Evolutionary conservation across 768 basidiomycete species (phyloP).

Genomic region (Cystobasidium tubakii): DNA sequence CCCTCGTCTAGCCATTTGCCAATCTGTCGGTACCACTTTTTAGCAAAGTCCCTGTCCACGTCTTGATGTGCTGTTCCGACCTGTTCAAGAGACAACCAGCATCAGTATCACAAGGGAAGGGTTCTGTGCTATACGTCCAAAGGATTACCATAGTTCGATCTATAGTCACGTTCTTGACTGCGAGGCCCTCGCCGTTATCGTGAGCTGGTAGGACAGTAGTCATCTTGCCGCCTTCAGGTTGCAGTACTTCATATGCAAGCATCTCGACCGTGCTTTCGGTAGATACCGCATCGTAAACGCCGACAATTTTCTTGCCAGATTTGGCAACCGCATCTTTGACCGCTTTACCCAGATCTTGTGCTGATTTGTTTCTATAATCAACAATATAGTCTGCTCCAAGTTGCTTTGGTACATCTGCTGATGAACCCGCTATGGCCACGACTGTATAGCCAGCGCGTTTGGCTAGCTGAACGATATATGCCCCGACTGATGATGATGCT

Average conservation of each 20-base stretch:
- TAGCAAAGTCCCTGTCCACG: slow-evolving; percentile 40
- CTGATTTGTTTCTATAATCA: slow-evolving; percentile 41
- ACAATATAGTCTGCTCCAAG: slow-evolving; percentile 44
- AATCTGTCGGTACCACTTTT: slow-evolving; percentile 38
- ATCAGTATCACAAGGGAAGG: no score
- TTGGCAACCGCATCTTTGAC: slow-evolving; percentile 20
- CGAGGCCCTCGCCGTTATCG: neutral
- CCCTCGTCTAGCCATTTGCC: slow-evolving; percentile 43
- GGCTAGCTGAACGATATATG: slow-evolving; percentile 45
- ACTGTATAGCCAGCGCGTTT: slow-evolving; percentile 41
- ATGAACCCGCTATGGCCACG: slow-evolving; percentile 43
- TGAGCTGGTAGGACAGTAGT: slow-evolving; percentile 37
- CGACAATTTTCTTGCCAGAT: slow-evolving; percentile 37
- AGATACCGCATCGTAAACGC: slow-evolving; percentile 40
- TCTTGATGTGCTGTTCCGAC: slow-evolving; percentile 41
- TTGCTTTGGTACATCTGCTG: slow-evolving; percentile 16
- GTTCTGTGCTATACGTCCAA: no score
- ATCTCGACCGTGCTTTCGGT: slow-evolving; percentile 25
- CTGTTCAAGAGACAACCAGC: no score
- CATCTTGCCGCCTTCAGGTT: slow-evolving; percentile 36
- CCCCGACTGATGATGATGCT: slow-evolving; percentile 43
- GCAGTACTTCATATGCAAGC: slow-evolving; percentile 24
- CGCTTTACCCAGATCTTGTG: slow-evolving; percentile 27
- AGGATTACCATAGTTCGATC: slow-evolving; percentile 27
- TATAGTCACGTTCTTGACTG: slow-evolving; percentile 29